Evolutionary conservation across 139 green algal genomes (phyloP).

Genomic region (Gonium pectorale): DNA sequence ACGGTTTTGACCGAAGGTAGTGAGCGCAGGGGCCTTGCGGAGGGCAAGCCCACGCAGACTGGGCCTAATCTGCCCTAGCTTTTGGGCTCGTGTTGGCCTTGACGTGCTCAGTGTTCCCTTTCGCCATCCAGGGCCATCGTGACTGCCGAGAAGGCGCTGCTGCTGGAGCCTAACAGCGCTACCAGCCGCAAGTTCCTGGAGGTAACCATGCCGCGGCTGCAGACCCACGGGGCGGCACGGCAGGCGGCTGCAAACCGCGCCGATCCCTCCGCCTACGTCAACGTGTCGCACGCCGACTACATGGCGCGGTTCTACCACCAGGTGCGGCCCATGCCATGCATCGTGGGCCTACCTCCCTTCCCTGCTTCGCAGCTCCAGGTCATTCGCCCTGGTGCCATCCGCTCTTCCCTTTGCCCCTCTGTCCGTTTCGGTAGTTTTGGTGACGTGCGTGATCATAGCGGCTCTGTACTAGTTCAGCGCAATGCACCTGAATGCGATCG

Average conservation of each 20-base stretch:
- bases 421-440: too few species aligned
- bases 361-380: too few species aligned
- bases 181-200: constrained; percentile 84
- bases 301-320: constrained; percentile 60
- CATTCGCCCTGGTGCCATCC: too few species aligned
- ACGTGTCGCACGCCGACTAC: constrained; percentile 52
- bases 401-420: too few species aligned
- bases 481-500: too few species aligned
- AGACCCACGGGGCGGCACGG: constrained; percentile 27
- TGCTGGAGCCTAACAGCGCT: constrained; percentile 86
- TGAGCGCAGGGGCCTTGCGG: too few species aligned
- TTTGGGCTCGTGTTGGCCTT: too few species aligned
- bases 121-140: constrained; percentile 74
- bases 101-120: not conserved
- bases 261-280: constrained; percentile 10
- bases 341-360: not conserved
- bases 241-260: not conserved
- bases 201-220: constrained; percentile 75
- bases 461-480: too few species aligned
- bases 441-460: too few species aligned
- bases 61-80: too few species aligned
- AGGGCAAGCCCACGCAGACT: too few species aligned
- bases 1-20: too few species aligned
- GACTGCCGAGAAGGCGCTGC: constrained; percentile 81
- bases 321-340: not conserved